These are phyloP conservation scores for Thermothielavioides terrestris DNA, from an alignment of 495 filamentous ascomycete genomes.

Conservation along the genomic window DNA sequence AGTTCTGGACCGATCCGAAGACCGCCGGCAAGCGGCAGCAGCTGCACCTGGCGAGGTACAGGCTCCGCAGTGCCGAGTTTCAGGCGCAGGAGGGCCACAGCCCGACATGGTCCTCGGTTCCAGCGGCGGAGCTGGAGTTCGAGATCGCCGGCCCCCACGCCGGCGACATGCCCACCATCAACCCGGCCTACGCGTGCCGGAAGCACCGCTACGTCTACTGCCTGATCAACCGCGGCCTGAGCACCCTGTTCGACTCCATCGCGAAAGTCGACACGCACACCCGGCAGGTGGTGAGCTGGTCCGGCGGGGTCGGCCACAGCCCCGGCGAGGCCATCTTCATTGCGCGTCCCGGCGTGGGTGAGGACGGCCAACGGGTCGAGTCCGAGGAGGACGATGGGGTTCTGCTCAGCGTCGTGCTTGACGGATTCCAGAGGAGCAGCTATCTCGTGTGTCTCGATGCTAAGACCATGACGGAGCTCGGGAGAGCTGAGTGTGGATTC, in stretches of 20 bases:
- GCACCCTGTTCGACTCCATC: conserved; percentile 57
- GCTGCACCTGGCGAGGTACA: conserved; percentile 37
- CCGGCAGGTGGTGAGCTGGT: conserved; percentile 29
- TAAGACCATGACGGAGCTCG: conserved; percentile 53
- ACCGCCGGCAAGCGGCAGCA: conserved; percentile 26
- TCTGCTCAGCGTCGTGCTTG: conserved; percentile 61
- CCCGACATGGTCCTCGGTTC: not conserved
- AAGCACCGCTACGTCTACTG: conserved; percentile 59
- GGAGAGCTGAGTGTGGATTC: conserved; percentile 53
- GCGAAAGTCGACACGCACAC: conserved; percentile 59
- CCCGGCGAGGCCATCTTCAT: conserved; percentile 72
- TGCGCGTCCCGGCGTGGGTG: conserved; percentile 30
- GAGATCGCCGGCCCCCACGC: conserved; percentile 11
- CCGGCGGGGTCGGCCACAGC: conserved; percentile 58
- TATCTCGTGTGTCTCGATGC: conserved; percentile 67
- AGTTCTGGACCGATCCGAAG: conserved; percentile 22
- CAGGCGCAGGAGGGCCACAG: not conserved
- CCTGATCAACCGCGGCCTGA: conserved; percentile 46
- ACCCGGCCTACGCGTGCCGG: conserved; percentile 45
- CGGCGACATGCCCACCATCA: conserved; percentile 61
- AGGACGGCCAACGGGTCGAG: conserved; percentile 12
- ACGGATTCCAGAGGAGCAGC: conserved; percentile 52
- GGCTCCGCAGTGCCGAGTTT: not conserved
- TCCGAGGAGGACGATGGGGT: conserved; percentile 61
- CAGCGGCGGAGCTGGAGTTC: not conserved